Evolutionary conservation across 2,329 filamentous ascomycete genomes (phyloP), one percentile per base, ranked within the genome.

Genomic region (Alternaria sp.): DNA sequence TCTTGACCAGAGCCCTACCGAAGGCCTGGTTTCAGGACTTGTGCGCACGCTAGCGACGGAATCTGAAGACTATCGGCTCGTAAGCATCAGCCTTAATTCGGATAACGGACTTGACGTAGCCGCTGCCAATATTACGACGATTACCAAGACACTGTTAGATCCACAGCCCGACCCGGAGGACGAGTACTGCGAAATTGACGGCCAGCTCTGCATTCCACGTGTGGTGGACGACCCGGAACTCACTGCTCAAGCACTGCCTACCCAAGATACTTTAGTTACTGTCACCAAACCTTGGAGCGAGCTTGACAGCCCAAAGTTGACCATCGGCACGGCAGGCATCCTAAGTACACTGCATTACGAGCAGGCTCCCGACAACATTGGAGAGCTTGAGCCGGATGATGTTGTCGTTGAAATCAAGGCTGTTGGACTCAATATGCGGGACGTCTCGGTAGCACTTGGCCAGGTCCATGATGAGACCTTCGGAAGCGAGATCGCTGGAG

Each of bases 391-490:
- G 12, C 23, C 43, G 5, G 59, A 63, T 25, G 68, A 72, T 17
- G 59, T 74, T 8, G 54, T 70, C 15, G 45, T 75, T 12, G 54
- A 68, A 21, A 56, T 71, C 40, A 61, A 60, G 40, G 68, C 68
- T 5, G 50, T 62, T 5, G 70, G 69, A 2, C 51, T 73, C 21
- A 74, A 68, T 26, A 68, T 54, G 52, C 66, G 66, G 23, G 73
- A 76, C 44, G 25, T 69, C 17, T 47, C 68, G 7, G 52, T 68
- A 9, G 59, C 69, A 5, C 58, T 70, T 10, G 80, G 80, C 6
- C 77, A 80, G 44, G 45, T 69, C 5, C 54, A 63, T 23, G 65
- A 64, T 7, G 61, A 67, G 17, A 25, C 40, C 3, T 60, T 68
- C 26, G 70, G 65, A 13, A 66, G 40, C 13, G 64, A 68, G 10